Percentiles rank a stretch among this genome's conserved stretches.
These are phyloP conservation scores for Halophytophthora polymorphica DNA, from an alignment of 352 stramenopile species.

Conservation along the genomic window DNA sequence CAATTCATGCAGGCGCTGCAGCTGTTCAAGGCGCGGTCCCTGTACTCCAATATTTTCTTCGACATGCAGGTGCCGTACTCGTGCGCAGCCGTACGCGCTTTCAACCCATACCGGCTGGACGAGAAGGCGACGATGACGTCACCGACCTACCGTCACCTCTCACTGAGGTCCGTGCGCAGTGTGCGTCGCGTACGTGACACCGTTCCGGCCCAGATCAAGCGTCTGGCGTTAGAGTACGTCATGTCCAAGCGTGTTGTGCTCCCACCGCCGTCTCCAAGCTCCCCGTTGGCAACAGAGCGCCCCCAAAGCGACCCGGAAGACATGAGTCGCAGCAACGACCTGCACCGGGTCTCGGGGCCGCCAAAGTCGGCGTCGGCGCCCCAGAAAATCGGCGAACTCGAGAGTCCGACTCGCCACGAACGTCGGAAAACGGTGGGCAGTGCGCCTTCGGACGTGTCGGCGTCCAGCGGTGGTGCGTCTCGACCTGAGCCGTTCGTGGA, in stretches of 20 bases:
- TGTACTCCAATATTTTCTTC: conserved; percentile 83
- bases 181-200: conserved; percentile 59
- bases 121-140: conserved; percentile 42
- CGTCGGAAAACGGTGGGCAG: conserved; percentile 24
- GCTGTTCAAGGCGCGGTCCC: conserved; percentile 57
- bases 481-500: conserved; percentile 54
- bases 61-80: conserved; percentile 82
- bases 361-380: conserved; percentile 17
- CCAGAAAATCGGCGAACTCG: conserved; percentile 9
- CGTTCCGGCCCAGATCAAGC: conserved; percentile 42
- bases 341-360: conserved; percentile 16
- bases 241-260: conserved; percentile 8
- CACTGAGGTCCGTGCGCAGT: conserved; percentile 49
- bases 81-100: conserved; percentile 67
- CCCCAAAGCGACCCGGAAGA: conserved; percentile 6
- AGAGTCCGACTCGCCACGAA: conserved; percentile 11
- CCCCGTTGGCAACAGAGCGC: conserved; percentile 18
- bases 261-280: conserved; percentile 11
- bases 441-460: conserved; percentile 10
- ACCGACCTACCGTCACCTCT: conserved; percentile 69
- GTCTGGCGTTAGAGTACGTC: conserved; percentile 28
- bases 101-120: conserved; percentile 73
- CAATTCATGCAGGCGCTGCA: conserved; percentile 76
- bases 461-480: conserved; percentile 13
- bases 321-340: conserved; percentile 14